Evolutionary conservation across 169 alveolate species (phyloP), one percentile per base, ranked within the genome.

Genomic region (Eimeria zaria): DNA sequence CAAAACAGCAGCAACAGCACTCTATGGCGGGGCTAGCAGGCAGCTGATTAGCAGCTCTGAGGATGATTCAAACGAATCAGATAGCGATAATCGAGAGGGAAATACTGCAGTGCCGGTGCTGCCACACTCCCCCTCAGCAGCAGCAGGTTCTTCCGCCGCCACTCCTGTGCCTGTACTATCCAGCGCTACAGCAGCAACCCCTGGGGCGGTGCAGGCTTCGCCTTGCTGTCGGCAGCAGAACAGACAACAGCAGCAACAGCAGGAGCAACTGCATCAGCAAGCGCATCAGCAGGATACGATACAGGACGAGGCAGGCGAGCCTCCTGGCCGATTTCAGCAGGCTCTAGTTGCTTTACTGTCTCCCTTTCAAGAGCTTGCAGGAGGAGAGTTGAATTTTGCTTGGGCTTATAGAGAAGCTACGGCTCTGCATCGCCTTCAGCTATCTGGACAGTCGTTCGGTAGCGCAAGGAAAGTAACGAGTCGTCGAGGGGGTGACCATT

Each of bases 361-460:
- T 8, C 91, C 97, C 51, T 95, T 95, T 84, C 16, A 53, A 22
- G 89, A 80, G 24, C 89, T 80, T 1, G 89, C 69, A 22, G 89
- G 89, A 18, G 89, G 89, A 20, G 89, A 80, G 69, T 53, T 80
- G 27, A 80, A 80, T 27, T 80, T 80, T 46, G 18, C 69, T 16
- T 80, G 89, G 89, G 89, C 89, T 0, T 80, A 80, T 53, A 80
- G 58, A 46, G 89, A 80, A 46, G 89, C 89, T 14, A 46, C 89
- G 48, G 89, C 89, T 3, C 44, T 51, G 24, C 89, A 80, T 30
- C 67, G 67, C 20, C 58, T 30, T 27, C 51, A 46, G 67, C 48
- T 44, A 39, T 80, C 89, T 46, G 27, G 41, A 51, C 44, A 44
- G n/a, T 39, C 89, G 11, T 80, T 53, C 20, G 84, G 84, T 16